Evolutionary conservation across 1,284 basidiomycete species (phyloP), one percentile per base, ranked within the genome.

Genomic region (Sutorius eximius): DNA sequence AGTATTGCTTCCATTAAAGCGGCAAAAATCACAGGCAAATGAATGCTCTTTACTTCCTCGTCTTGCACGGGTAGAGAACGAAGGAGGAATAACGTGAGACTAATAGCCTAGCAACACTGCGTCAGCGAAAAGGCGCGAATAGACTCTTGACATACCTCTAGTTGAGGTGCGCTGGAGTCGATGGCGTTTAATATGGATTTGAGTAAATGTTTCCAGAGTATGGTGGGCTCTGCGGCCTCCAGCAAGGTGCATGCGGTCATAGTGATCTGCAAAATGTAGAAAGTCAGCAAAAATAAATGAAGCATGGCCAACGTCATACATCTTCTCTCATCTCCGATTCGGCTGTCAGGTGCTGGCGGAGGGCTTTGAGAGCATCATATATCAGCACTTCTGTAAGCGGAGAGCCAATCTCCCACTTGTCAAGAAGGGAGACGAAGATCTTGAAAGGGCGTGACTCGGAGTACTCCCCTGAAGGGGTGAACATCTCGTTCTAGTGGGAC

Each of bases 341-440:
- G 8, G 75, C 71, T 33, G 84, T 76, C 33, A 86, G 71, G 36
- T 83, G 75, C n/a, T 73, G 70, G 66, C 83, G 82, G 45, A 94
- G 77, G 3, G 90, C 84, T 50, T 80, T 83, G 66, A 96, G 86
- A 0, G 89, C 81, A 60, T 97, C 91, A 53, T 93, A 83, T 5
- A 92, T 83, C 34, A 98, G 74, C 1, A 77, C 78, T 44, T 91
- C 85, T 0, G 94, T 95, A 27, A 99, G 73, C 0, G 83, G 80
- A 18, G 84, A 83, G 0, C 96, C 96, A 49, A 99, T 88, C 71
- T 98, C 95, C 91, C 93, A 98, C 71, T 97, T 97, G 73, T 99
- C 97, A 59, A 98, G 76, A 16, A 99, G 72, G 1, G 95, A 95
- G 29, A 98, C 86, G 70, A 98, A 96, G 45, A 98, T 91, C 71